Conservation (phyloP, 2,329 filamentous ascomycete species). For the Venturiaceae sp. region DNA sequence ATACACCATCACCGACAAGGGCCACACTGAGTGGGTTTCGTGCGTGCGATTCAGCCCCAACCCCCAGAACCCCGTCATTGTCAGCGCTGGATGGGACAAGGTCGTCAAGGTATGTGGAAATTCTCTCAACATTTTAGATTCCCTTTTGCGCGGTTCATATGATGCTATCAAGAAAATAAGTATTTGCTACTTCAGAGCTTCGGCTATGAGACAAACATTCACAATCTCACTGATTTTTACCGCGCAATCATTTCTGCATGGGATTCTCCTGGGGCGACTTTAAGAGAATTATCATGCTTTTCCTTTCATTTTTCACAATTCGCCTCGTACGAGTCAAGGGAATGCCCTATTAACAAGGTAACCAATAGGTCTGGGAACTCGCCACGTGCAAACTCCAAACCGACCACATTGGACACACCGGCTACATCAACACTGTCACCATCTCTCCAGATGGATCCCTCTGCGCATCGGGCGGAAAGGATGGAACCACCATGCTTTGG, state of each 20-base stretch:
- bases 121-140: constrained; percentile 7
- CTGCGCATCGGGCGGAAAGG: constrained; percentile 98
- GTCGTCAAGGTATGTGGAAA: constrained; percentile 85
- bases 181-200: constrained; percentile 99
- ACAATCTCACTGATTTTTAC: constrained; percentile 68
- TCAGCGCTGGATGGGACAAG: constrained; percentile 98
- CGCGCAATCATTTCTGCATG: constrained; percentile 10
- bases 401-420: constrained; percentile 99
- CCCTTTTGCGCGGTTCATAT: constrained; percentile 42
- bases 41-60: constrained; percentile 99
- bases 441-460: constrained; percentile 99
- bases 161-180: constrained; percentile 82
- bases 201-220: constrained; percentile 96
- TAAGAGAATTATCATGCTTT: neutral
- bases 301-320: neutral
- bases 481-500: constrained; percentile 99
- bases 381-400: constrained; percentile 99
- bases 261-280: neutral
- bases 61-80: constrained; percentile 99
- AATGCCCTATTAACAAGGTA: neutral
- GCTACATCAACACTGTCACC: constrained; percentile 99
- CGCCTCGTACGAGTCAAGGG: neutral
- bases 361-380: constrained; percentile 91
- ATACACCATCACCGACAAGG: constrained; percentile 99
- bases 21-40: constrained; percentile 98